These are phyloP conservation scores for Bisporella sp. DNA, from an alignment of 2,329 filamentous ascomycete species.

Conservation along the genomic window DNA sequence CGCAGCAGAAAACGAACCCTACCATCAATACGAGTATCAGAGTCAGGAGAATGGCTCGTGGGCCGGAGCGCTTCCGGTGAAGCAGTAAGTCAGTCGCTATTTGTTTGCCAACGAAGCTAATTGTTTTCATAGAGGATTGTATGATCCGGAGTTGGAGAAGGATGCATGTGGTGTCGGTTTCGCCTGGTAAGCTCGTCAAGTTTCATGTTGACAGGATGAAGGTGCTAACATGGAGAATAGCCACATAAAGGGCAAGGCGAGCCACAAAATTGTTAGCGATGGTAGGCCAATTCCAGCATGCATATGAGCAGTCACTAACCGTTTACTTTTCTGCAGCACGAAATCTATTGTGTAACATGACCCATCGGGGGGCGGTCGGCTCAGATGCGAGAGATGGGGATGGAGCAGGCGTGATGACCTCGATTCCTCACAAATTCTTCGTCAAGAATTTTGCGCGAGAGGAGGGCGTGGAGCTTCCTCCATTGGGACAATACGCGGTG, in stretches of 20 bases:
- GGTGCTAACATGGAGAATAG: constrained; percentile 37
- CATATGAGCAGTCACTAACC: constrained; percentile 25
- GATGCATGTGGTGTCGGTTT: constrained; percentile 99
- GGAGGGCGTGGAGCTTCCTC: constrained; percentile 79
- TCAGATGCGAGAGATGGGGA: constrained; percentile 97
- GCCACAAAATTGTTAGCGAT: constrained; percentile 99
- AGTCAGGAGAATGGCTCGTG: constrained; percentile 79
- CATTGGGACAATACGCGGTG: constrained; percentile 87
- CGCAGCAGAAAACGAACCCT: constrained; percentile 52
- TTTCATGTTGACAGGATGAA: not conserved
- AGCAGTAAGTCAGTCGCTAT: constrained; percentile 53
- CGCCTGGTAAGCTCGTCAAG: constrained; percentile 64
- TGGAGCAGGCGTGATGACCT: constrained; percentile 98
- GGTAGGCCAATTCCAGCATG: constrained; percentile 44
- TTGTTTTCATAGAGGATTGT: constrained; percentile 58
- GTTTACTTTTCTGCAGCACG: constrained; percentile 49
- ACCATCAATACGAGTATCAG: constrained; percentile 77
- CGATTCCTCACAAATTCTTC: constrained; percentile 97
- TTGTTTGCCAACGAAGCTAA: constrained; percentile 4
- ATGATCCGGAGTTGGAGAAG: constrained; percentile 93
- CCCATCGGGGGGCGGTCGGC: constrained; percentile 95
- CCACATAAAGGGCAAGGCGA: constrained; percentile 94
- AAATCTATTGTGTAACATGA: constrained; percentile 98
- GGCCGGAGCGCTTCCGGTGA: constrained; percentile 91
- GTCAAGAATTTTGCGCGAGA: constrained; percentile 96